phyloP scores from a whole-genome alignment of 257 asterid genomes.

The Schizonepeta tenuifolia region DNA sequence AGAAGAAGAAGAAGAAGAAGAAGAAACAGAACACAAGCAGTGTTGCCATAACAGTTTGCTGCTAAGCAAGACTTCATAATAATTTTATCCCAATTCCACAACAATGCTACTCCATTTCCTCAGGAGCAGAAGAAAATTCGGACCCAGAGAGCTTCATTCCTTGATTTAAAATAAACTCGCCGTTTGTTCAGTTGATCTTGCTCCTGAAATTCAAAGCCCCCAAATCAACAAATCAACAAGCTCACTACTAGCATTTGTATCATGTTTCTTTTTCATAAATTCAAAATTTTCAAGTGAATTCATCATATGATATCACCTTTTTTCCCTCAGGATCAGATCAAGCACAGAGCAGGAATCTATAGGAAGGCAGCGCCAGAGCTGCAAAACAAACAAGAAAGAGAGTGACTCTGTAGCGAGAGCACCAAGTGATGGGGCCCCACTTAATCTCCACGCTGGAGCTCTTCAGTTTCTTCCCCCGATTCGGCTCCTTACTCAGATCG shows the following conservation, averaged over 20 bases:
- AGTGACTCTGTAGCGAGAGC: slow-evolving; percentile 56
- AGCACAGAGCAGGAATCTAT: slow-evolving; percentile 70
- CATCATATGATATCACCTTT: too few species aligned
- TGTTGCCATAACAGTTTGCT: slow-evolving; percentile 34
- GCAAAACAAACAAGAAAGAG: slow-evolving; percentile 65
- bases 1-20: neutral
- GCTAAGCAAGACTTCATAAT: neutral
- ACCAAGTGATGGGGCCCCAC: slow-evolving; percentile 84
- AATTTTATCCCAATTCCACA: neutral
- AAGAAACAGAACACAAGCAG: slow-evolving; percentile 51
- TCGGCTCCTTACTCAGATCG: slow-evolving; percentile 78
- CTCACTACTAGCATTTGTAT: neutral
- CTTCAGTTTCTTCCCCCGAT: slow-evolving; percentile 79
- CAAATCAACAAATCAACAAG: slow-evolving; percentile 9
- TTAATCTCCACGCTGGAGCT: slow-evolving; percentile 98
- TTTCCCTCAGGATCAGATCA: slow-evolving; percentile 4
- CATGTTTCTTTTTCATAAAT: neutral
- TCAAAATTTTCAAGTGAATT: neutral
- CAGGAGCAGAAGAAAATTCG: slow-evolving; percentile 28
- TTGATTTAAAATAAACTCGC: neutral
- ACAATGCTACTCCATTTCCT: slow-evolving; percentile 12
- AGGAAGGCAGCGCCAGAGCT: slow-evolving; percentile 57
- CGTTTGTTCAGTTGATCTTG: neutral
- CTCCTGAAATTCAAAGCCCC: slow-evolving; percentile 12
- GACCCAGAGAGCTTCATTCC: slow-evolving; percentile 63